Evolutionary conservation across 2,329 filamentous ascomycete species (phyloP).

Genomic region (Penicillium hordei): DNA sequence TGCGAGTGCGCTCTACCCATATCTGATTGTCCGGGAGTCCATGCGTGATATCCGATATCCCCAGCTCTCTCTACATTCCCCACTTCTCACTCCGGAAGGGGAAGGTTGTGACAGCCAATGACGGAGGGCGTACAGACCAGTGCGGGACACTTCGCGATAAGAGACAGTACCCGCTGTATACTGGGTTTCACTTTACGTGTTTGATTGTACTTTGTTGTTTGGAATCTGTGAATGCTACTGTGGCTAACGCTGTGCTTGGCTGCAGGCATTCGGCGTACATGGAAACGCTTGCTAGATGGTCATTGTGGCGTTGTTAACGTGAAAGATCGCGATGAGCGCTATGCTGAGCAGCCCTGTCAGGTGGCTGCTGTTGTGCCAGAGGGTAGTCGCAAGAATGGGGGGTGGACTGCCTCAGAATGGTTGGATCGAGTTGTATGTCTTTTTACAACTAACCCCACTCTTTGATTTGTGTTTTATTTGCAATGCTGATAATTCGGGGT

Average conservation of each 20-base stretch:
- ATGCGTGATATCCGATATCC: conserved; percentile 5
- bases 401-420: conserved; percentile 48
- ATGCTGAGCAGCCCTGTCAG: conserved; percentile 74
- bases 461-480: neutral
- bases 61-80: conserved; percentile 23
- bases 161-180: neutral
- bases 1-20: neutral
- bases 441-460: neutral
- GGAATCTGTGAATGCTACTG: neutral
- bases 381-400: conserved; percentile 47
- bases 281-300: conserved; percentile 76
- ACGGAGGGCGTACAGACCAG: conserved; percentile 10
- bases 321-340: conserved; percentile 60
- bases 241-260: neutral
- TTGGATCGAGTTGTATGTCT: conserved; percentile 42
- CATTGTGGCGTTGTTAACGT: conserved; percentile 79
- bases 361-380: conserved; percentile 79
- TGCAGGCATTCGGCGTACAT: conserved; percentile 68
- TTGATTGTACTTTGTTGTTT: neutral
- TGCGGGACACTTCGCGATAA: neutral
- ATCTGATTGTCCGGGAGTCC: neutral
- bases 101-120: conserved; percentile 33
- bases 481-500: neutral
- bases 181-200: neutral
- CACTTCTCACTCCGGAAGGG: conserved; percentile 32